Evolutionary conservation across 2,329 filamentous ascomycete species (phyloP), one percentile per base, ranked within the genome.

Genomic region (Alternaria ethzedia): DNA sequence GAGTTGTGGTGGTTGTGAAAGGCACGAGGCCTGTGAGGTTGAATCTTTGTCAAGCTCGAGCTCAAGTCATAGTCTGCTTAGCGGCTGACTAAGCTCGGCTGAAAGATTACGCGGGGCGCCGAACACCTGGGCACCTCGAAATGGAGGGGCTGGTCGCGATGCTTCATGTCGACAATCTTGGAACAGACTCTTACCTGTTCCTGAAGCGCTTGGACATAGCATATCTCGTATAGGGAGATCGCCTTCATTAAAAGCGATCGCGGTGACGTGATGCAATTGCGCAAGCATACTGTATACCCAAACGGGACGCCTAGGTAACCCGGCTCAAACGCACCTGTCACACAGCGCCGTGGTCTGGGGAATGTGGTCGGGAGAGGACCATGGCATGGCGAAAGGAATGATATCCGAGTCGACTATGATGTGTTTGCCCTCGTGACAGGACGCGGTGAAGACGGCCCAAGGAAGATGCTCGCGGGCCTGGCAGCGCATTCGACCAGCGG

Each of bases 101-200:
- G 20, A 64, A 58, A 17, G 54, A 54, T 56, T 56, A 55, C 30
- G 66, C 57, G 65, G 64, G 25, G 54, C 23, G 49, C 54, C 47
- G 59, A 52, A 52, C 10, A 15, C 15, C 28, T 44, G 10, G 21
- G 28, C 32, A 36, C 32, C 36, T 41, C 36, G 20, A 36, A 26
- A 30, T 49, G 30, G 52, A 50, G 58, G 41, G 57, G 59, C 58
- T 57, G 47, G 59, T 21, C 30, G 50, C 44, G 51, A 50, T 54
- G 17, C 44, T 49, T 26, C 20, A 41, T 41, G 5, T 41, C 36
- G 36, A 28, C 8, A 41, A 25, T 54, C 21, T 28, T 54, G 52
- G 25, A 51, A 11, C 60, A 66, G 66, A 46, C 45, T 54, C 57
- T 66, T 72, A 63, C 67, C 69, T 74, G 70, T 74, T 70, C 68